Evolutionary conservation across 768 basidiomycete genomes (phyloP).

Genomic region (Boletus vermiculosoides): DNA sequence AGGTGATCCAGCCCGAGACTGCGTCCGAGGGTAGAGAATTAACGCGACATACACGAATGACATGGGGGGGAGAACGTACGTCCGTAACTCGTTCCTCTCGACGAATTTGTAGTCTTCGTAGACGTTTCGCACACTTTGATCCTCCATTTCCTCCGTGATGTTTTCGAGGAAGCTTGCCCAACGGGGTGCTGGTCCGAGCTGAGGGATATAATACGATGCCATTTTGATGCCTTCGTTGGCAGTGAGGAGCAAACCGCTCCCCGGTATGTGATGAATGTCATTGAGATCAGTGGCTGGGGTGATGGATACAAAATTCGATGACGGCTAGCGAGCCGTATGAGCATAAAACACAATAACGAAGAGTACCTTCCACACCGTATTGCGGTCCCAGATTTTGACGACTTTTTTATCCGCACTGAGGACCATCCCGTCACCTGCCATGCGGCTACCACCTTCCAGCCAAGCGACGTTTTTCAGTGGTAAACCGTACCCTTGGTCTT

Average conservation of each 20-base stretch:
- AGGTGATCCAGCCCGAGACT: slow-evolving; percentile 96
- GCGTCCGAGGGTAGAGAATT: slow-evolving; percentile 4
- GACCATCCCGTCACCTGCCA: slow-evolving; percentile 86
- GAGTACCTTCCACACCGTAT: slow-evolving; percentile 52
- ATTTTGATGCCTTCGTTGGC: slow-evolving; percentile 98
- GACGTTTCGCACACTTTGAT: slow-evolving; percentile 69
- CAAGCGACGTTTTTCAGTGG: slow-evolving; percentile 82
- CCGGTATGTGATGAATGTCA: slow-evolving; percentile 85
- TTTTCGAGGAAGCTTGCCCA: slow-evolving; percentile 99
- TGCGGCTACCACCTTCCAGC: slow-evolving; percentile 83
- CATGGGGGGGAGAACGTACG: slow-evolving; percentile 49
- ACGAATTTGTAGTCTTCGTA: slow-evolving; percentile 99
- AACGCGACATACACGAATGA: not conserved
- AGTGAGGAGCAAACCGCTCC: slow-evolving; percentile 84
- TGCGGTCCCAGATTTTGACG: slow-evolving; percentile 93
- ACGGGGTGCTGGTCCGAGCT: slow-evolving; percentile 92
- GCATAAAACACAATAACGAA: not conserved
- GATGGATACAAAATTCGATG: slow-evolving; percentile 86
- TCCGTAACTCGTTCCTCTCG: slow-evolving; percentile 79
- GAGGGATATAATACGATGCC: slow-evolving; percentile 92
- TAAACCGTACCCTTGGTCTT: slow-evolving; percentile 96
- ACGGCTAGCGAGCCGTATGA: slow-evolving; percentile 51
- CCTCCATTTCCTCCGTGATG: slow-evolving; percentile 98
- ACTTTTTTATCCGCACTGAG: slow-evolving; percentile 96
- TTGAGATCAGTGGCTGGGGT: slow-evolving; percentile 90